Conservation (phyloP, 257 asterid genomes). For the Nicotiana noctiflora region DNA sequence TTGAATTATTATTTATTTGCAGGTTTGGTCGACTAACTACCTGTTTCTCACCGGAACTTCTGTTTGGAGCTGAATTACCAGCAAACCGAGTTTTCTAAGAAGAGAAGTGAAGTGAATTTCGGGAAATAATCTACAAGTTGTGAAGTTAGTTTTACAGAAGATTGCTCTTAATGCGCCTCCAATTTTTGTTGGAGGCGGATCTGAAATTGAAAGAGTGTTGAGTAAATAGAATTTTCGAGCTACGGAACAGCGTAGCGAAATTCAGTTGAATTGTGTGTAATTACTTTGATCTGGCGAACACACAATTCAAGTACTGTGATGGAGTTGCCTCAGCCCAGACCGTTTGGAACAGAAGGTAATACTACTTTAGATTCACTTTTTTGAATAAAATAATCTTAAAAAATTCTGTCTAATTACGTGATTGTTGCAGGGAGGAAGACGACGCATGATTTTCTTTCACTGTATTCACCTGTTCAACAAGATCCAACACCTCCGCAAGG, state of each 20-base stretch:
- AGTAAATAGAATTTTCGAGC: neutral
- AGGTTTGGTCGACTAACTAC: neutral
- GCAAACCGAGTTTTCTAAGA: neutral
- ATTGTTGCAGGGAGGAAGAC: conserved; percentile 50
- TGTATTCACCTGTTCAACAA: conserved; percentile 65
- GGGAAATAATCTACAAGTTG: neutral
- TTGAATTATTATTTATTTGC: neutral
- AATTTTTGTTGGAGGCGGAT: conserved; percentile 10
- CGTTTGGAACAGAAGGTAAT: conserved; percentile 15
- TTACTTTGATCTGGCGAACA: conserved; percentile 5
- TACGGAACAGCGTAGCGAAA: neutral
- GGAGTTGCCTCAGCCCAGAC: conserved; percentile 15
- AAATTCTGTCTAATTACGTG: conserved; percentile 10
- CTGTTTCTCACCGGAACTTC: neutral
- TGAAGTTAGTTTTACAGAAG: neutral
- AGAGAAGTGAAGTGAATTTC: neutral
- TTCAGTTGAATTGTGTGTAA: conserved; percentile 5
- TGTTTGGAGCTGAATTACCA: neutral
- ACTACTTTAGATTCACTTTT: neutral
- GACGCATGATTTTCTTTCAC: conserved; percentile 91
- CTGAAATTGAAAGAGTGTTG: neutral
- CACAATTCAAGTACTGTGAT: neutral
- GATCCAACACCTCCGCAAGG: conserved; percentile 73
- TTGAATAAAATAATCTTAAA: neutral
- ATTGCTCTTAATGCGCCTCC: conserved; percentile 1